phyloP scores from a whole-genome alignment of 2,329 filamentous ascomycete species.

The Bipolaris cookei region DNA sequence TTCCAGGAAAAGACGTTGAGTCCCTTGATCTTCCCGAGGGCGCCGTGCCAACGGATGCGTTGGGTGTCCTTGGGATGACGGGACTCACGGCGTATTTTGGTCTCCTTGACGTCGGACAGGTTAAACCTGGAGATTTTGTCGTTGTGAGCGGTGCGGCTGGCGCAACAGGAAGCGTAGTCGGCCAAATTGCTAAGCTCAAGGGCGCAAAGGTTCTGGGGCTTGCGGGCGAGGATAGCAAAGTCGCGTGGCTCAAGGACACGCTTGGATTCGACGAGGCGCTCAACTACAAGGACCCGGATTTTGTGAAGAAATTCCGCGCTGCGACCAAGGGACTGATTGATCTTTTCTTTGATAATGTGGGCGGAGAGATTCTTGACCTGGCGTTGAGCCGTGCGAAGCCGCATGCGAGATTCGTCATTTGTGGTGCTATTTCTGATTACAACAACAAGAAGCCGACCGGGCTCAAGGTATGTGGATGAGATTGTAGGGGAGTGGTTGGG shows the following conservation, averaged over 20 bases:
- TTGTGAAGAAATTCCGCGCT: constrained; percentile 55
- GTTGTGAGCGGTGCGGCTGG: constrained; percentile 80
- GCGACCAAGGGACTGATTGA: constrained; percentile 59
- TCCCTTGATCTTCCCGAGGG: constrained; percentile 54
- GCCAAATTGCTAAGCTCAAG: constrained; percentile 78
- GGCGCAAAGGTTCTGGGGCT: constrained; percentile 61
- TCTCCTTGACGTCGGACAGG: constrained; percentile 70
- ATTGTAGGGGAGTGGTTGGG: too few relatives aligned
- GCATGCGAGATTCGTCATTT: constrained; percentile 53
- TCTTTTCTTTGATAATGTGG: constrained; percentile 60
- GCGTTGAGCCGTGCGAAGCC: constrained; percentile 53
- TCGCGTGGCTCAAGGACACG: constrained; percentile 60
- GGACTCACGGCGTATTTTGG: constrained; percentile 80
- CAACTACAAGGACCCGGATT: constrained; percentile 61
- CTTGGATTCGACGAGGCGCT: constrained; percentile 62
- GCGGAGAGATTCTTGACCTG: constrained; percentile 57
- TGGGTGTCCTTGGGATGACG: constrained; percentile 64
- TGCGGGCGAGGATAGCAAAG: constrained; percentile 61
- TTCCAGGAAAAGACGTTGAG: constrained; percentile 59
- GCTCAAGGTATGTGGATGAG: constrained; percentile 49
- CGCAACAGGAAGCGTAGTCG: constrained; percentile 76
- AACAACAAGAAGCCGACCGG: constrained; percentile 57
- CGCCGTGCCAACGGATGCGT: constrained; percentile 63
- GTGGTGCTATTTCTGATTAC: constrained; percentile 55
- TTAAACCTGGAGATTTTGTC: constrained; percentile 73